Conservation (phyloP, 805 yeast genomes). For the Blastobotrys muscicola region DNA sequence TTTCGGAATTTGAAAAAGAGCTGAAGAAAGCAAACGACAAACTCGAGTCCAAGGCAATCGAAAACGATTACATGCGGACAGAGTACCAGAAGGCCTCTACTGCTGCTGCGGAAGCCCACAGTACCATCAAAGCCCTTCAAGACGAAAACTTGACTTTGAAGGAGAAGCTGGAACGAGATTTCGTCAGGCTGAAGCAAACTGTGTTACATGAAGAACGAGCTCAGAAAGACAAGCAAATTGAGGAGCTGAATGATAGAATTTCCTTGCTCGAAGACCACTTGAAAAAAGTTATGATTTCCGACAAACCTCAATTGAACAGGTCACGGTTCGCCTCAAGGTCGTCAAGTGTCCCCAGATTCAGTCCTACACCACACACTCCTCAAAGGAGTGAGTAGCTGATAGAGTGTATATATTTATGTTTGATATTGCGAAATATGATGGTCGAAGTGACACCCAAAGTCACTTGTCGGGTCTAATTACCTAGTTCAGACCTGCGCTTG, state of each 20-base stretch:
- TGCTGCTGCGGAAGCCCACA: conserved; percentile 23
- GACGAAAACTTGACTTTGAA: conserved; percentile 15
- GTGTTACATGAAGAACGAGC: conserved; percentile 25
- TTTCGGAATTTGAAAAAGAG: conserved; percentile 39
- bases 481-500: too few relatives aligned
- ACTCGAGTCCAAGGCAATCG: conserved; percentile 42
- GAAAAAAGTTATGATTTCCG: conserved; percentile 14
- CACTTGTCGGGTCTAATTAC: too few relatives aligned
- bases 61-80: conserved; percentile 44
- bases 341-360: conserved; percentile 17
- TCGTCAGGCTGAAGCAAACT: conserved; percentile 17
- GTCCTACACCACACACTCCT: too few relatives aligned
- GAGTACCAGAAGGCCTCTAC: conserved; percentile 23
- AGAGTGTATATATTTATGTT: too few relatives aligned
- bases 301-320: conserved; percentile 12
- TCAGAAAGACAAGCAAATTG: conserved; percentile 20
- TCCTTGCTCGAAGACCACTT: conserved; percentile 26
- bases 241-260: conserved; percentile 20
- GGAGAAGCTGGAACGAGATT: conserved; percentile 20
- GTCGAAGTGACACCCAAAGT: too few relatives aligned
- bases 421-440: too few relatives aligned
- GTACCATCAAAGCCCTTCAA: conserved; percentile 23
- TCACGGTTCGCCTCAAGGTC: conserved; percentile 19
- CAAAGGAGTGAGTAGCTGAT: too few relatives aligned
- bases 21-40: conserved; percentile 36